Evolutionary conservation across 352 stramenopile genomes (phyloP), one percentile per base, ranked within the genome.

Genomic region (Halophytophthora polymorphica): DNA sequence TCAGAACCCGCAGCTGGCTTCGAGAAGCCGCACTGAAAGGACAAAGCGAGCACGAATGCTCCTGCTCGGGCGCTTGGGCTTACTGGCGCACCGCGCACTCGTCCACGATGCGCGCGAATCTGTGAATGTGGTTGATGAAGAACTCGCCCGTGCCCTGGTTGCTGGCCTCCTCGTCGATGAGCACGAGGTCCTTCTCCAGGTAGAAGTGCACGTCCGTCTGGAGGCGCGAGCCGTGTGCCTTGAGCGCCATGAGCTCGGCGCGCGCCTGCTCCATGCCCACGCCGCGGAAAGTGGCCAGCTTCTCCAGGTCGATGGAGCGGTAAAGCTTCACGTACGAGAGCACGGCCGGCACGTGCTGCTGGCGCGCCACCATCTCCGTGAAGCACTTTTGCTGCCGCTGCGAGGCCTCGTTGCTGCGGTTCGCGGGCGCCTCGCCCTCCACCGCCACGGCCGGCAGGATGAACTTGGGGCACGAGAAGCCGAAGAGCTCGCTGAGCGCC

Each of bases 281-380:
- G 45, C 80, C 84, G 29, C 82, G 82, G 75, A 98, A 98, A 35
- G 75, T 72, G 17, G 90, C 90, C 21, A 99, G 79, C 75, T 99
- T 99, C 34, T 81, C 83, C 31, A 98, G 66, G 35, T 85, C 79
- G 65, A 99, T 97, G 40, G 92, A 97, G 6, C 93, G 97, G 76
- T 99, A 99, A 6, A 99, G 74, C 61, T 97, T 98, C 61, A 99
- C 82, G 77, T 97, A 98, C 43, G 89, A 97, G 48, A 93, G 74
- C 42, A 98, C 79, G 57, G 92, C 93, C 38, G 88, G 77, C 46
- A 98, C 81, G 46, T 86, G 82, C 52, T 86, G 67, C 64, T 98
- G 88, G 36, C 80, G 71, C 28, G 67, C 56, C 39, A 98, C 92
- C 71, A 98, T 90, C 34, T 92, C 79, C 41, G 89, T 76, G 54